Evolutionary conservation across 192 early-diverging fungal genomes (phyloP).

Genomic region (Coemansia erecta): DNA sequence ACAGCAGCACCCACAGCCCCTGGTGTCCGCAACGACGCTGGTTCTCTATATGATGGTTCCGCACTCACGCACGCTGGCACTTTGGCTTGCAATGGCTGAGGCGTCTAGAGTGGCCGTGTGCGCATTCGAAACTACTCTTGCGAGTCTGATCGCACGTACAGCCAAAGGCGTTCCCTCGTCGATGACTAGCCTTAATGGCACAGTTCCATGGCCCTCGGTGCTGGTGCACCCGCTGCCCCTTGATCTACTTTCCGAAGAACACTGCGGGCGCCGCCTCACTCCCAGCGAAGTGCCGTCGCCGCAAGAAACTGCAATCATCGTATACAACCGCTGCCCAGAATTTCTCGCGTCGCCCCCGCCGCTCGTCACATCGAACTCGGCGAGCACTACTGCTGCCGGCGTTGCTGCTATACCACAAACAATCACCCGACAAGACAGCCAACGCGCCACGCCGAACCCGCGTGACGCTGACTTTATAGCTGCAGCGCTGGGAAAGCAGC

Average conservation of each 20-base stretch:
- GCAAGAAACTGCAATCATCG: constrained; percentile 21
- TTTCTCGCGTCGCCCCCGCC: constrained; percentile 16
- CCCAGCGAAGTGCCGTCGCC: constrained; percentile 8
- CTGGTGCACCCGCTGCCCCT: constrained; percentile 43
- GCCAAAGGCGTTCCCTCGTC: constrained; percentile 21
- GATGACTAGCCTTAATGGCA: constrained; percentile 1
- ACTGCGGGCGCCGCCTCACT: constrained; percentile 11
- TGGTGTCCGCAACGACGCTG: constrained; percentile 17
- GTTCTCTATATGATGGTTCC: constrained; percentile 41
- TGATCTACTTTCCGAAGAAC: constrained; percentile 18
- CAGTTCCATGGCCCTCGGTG: constrained; percentile 29
- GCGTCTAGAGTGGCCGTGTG: constrained; percentile 14
- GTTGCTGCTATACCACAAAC: background rate
- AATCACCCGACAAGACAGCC: background rate
- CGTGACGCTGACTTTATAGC: background rate
- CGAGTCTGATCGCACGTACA: constrained; percentile 30
- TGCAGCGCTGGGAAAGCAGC: background rate
- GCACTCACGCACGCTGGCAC: constrained; percentile 11
- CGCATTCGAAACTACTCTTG: constrained; percentile 23
- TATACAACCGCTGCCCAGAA: constrained; percentile 42
- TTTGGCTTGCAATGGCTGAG: constrained; percentile 36
- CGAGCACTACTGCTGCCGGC: background rate
- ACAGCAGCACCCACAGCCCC: constrained; percentile 4
- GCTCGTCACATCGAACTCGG: background rate
- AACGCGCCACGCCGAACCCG: constrained; percentile 2